phyloP scores from a whole-genome alignment of 805 yeast species.

The Schwanniomyces vanrijiae region DNA sequence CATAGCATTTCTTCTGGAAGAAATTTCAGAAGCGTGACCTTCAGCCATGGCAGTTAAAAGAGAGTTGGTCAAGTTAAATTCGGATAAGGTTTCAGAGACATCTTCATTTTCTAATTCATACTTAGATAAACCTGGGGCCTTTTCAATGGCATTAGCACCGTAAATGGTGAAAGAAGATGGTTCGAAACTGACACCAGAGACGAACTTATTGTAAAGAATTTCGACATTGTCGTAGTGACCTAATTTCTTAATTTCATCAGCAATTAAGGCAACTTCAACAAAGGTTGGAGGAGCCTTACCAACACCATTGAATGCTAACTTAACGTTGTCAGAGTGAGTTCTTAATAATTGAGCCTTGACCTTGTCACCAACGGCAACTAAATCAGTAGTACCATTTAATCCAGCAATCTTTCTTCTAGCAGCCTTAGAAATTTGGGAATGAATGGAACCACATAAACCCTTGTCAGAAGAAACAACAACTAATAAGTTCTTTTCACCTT shows the following conservation, averaged over 20 bases:
- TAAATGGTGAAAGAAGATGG: slow-evolving; percentile 69
- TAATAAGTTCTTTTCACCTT: slow-evolving; percentile 66
- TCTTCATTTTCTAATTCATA: slow-evolving; percentile 72
- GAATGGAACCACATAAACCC: slow-evolving; percentile 98
- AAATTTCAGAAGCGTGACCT: slow-evolving; percentile 96
- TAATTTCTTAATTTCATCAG: slow-evolving; percentile 75
- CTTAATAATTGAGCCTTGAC: slow-evolving; percentile 85
- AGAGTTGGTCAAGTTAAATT: slow-evolving; percentile 88
- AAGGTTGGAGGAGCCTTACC: slow-evolving; percentile 98
- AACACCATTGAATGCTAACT: slow-evolving; percentile 80
- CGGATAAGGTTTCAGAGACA: slow-evolving; percentile 72
- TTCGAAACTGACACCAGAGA: slow-evolving; percentile 86
- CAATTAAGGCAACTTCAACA: slow-evolving; percentile 82
- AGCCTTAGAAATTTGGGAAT: slow-evolving; percentile 89
- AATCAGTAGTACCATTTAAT: slow-evolving; percentile 63
- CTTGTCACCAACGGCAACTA: slow-evolving; percentile 94
- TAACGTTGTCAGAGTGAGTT: slow-evolving; percentile 68
- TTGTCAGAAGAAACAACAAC: slow-evolving; percentile 94
- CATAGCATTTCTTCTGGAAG: slow-evolving; percentile 99
- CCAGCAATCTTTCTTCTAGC: slow-evolving; percentile 68
- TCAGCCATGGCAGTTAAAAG: slow-evolving; percentile 91
- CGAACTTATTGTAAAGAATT: slow-evolving; percentile 83
- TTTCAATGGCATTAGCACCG: slow-evolving; percentile 69
- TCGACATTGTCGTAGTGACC: slow-evolving; percentile 76
- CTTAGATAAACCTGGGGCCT: slow-evolving; percentile 81